Evolutionary conservation across 352 stramenopile species (phyloP).

Genomic region (Pythium graminicola): DNA sequence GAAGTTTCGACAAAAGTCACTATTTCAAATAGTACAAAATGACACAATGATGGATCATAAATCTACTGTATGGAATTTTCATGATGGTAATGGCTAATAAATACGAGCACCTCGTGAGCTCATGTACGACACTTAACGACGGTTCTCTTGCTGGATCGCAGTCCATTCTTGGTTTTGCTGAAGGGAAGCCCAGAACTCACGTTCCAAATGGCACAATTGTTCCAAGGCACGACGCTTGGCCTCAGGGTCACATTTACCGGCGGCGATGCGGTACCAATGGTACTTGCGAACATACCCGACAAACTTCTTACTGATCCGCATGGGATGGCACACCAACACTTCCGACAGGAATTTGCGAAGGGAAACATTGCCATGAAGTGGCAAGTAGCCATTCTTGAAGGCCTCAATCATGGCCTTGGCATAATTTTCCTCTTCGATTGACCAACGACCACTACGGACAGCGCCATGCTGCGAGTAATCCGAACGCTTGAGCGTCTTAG

Average conservation of each 20-base stretch:
- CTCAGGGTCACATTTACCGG: slow-evolving; percentile 49
- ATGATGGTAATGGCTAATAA: too few species aligned
- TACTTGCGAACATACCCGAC: slow-evolving; percentile 85
- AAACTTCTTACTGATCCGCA: slow-evolving; percentile 91
- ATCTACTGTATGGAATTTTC: too few species aligned
- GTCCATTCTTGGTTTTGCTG: slow-evolving; percentile 54
- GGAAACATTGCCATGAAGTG: slow-evolving; percentile 71
- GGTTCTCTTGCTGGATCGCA: slow-evolving; percentile 25
- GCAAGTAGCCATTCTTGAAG: slow-evolving; percentile 65
- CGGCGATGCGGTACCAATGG: slow-evolving; percentile 75
- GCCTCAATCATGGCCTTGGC: slow-evolving; percentile 79
- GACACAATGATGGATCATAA: slow-evolving; percentile 5
- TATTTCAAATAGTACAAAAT: slow-evolving; percentile 8
- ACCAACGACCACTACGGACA: slow-evolving; percentile 67
- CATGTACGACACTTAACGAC: slow-evolving; percentile 9
- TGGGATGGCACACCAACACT: slow-evolving; percentile 83
- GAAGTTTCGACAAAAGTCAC: slow-evolving; percentile 13
- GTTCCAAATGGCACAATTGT: slow-evolving; percentile 42
- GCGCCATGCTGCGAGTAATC: slow-evolving; percentile 74
- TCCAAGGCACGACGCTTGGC: slow-evolving; percentile 36
- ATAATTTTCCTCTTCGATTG: slow-evolving; percentile 66
- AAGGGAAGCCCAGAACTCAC: slow-evolving; percentile 53
- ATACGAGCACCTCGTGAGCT: slow-evolving; percentile 8
- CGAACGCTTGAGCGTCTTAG: slow-evolving; percentile 62
- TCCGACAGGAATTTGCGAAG: slow-evolving; percentile 85